Evolutionary conservation across 2,329 filamentous ascomycete species (phyloP).

Genomic region (Aspergillus cejpii): DNA sequence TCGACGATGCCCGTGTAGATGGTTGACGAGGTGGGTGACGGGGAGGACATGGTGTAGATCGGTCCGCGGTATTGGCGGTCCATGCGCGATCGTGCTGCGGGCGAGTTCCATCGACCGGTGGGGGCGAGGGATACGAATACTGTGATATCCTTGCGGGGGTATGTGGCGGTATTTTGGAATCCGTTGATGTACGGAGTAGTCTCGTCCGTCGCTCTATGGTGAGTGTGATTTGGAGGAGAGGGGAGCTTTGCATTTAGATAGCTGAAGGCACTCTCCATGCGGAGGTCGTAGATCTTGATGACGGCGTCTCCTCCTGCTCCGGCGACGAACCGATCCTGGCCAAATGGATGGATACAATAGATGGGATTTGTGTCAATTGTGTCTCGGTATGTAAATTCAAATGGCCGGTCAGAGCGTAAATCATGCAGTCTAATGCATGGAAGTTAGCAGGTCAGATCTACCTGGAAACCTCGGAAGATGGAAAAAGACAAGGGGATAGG

Average conservation of each 20-base stretch:
- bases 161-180: constrained; percentile 1
- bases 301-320: constrained; percentile 53
- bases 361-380: constrained; percentile 53
- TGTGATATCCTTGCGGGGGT: constrained; percentile 35
- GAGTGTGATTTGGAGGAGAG: not conserved
- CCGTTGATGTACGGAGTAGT: not conserved
- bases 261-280: constrained; percentile 40
- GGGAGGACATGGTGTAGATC: constrained; percentile 42
- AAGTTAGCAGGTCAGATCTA: constrained; percentile 1
- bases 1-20: constrained; percentile 43
- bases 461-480: not conserved
- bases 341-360: constrained; percentile 53
- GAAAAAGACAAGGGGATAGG: not conserved
- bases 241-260: constrained; percentile 24
- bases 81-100: constrained; percentile 12
- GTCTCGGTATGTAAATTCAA: constrained; percentile 49
- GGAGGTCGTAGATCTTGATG: constrained; percentile 58
- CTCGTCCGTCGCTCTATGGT: not conserved
- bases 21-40: constrained; percentile 41
- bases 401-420: constrained; percentile 47
- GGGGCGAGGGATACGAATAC: constrained; percentile 37
- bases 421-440: constrained; percentile 49
- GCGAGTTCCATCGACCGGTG: constrained; percentile 9
- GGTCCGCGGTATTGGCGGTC: constrained; percentile 37
- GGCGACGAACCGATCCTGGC: constrained; percentile 51